Conservation (phyloP, 495 filamentous ascomycete genomes). For the Penicillium maclennaniae region DNA sequence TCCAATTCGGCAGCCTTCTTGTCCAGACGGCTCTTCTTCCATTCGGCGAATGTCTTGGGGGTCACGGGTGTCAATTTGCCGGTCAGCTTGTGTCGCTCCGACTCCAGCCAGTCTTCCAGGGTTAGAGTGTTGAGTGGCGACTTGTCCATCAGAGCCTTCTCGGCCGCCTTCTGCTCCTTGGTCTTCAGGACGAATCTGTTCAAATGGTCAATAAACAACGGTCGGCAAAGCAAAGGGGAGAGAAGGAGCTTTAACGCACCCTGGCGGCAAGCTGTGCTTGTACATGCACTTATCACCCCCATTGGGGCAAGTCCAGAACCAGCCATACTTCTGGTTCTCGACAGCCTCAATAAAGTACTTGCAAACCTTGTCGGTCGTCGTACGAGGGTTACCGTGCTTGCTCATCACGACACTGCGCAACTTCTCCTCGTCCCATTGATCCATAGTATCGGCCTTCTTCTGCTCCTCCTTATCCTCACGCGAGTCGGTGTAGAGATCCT, state of each 20-base stretch:
- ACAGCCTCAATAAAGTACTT: slow-evolving; percentile 98
- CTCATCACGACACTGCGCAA: slow-evolving; percentile 82
- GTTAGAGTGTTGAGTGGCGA: slow-evolving; percentile 91
- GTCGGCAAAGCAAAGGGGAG: background rate
- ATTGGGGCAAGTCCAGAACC: slow-evolving; percentile 98
- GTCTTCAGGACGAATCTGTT: slow-evolving; percentile 91
- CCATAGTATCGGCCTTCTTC: slow-evolving; percentile 90
- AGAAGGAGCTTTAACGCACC: slow-evolving; percentile 51
- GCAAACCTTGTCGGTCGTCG: slow-evolving; percentile 97
- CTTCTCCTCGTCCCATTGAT: slow-evolving; percentile 97
- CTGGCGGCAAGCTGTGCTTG: slow-evolving; percentile 88
- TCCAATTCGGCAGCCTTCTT: slow-evolving; percentile 95
- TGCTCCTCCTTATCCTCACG: slow-evolving; percentile 66
- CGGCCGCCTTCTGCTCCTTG: slow-evolving; percentile 90
- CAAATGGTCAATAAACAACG: slow-evolving; percentile 20
- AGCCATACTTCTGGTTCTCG: slow-evolving; percentile 97
- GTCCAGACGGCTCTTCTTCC: slow-evolving; percentile 89
- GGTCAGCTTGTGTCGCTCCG: slow-evolving; percentile 86
- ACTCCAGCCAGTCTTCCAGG: slow-evolving; percentile 95
- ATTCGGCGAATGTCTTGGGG: slow-evolving; percentile 84
- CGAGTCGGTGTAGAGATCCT: slow-evolving; percentile 83
- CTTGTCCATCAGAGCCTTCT: slow-evolving; percentile 97
- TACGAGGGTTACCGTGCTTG: slow-evolving; percentile 95
- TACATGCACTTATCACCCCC: slow-evolving; percentile 99
- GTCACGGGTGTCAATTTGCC: slow-evolving; percentile 91